Percentiles rank a stretch among this genome's conserved stretches.
Conservation (phyloP, 192 early-diverging fungal genomes). For the Gonapodya prolifera region DNA sequence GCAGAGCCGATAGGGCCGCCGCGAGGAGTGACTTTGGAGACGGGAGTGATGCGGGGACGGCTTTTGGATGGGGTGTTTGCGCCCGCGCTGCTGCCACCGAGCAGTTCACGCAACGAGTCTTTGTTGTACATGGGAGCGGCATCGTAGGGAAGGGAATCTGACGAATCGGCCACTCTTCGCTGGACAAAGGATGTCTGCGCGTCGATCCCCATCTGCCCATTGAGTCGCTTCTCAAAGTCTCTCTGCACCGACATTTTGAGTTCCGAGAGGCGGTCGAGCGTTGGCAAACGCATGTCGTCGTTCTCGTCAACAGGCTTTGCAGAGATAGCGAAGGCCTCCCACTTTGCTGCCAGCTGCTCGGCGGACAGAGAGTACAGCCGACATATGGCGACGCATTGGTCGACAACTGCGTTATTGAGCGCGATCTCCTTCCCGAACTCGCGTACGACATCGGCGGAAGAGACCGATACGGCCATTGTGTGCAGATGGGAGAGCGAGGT, state of each 20-base stretch:
- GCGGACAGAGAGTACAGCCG: conserved; percentile 12
- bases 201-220: conserved; percentile 8
- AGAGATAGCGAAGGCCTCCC: conserved; percentile 26
- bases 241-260: conserved; percentile 11
- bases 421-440: neutral
- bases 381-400: neutral
- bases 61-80: neutral
- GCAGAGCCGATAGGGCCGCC: conserved; percentile 4
- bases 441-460: neutral
- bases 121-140: conserved; percentile 6
- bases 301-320: neutral
- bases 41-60: neutral
- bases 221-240: neutral
- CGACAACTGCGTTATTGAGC: neutral
- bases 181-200: conserved; percentile 6
- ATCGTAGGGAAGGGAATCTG: conserved; percentile 8
- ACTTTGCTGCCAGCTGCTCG: conserved; percentile 28
- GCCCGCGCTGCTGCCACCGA: neutral
- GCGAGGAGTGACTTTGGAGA: neutral
- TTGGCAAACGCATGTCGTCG: conserved; percentile 13
- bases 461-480: too few species aligned
- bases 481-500: too few species aligned
- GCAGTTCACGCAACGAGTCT: neutral
- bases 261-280: conserved; percentile 10
- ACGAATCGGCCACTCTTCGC: conserved; percentile 8